A percentile compares a stretch with the other conserved stretches of the same genome.
phyloP scores from a whole-genome alignment of 2,329 filamentous ascomycete genomes.

The Phialophora macrospora region DNA sequence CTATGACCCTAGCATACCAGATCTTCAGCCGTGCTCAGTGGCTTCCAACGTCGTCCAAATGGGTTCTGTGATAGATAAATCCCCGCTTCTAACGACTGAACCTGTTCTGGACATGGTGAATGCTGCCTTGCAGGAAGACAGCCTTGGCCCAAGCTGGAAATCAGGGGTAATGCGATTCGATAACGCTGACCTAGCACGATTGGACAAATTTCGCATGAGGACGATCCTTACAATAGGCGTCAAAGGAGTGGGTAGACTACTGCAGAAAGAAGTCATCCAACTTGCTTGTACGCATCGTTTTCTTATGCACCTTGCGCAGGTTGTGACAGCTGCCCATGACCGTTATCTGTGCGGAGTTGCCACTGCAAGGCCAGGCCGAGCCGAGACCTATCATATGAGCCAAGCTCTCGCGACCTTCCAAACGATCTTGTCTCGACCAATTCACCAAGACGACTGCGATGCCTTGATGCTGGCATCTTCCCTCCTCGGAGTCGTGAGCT shows the following conservation, averaged over 20 bases:
- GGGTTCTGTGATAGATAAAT: slow-evolving; percentile 7
- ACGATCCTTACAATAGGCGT: slow-evolving; percentile 34
- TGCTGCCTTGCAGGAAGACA: slow-evolving; percentile 8
- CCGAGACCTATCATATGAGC: slow-evolving; percentile 54
- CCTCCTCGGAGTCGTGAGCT: slow-evolving; percentile 50
- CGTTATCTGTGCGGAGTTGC: slow-evolving; percentile 45
- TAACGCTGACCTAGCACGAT: slow-evolving; percentile 19
- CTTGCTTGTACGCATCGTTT: slow-evolving; percentile 49
- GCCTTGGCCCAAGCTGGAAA: neutral
- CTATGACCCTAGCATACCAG: slow-evolving; percentile 45
- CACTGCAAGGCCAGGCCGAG: slow-evolving; percentile 37
- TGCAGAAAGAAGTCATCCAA: slow-evolving; percentile 26
- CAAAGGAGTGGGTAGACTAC: slow-evolving; percentile 14
- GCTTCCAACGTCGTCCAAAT: slow-evolving; percentile 28
- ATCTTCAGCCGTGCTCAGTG: slow-evolving; percentile 38
- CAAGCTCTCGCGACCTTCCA: slow-evolving; percentile 40
- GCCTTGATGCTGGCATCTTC: slow-evolving; percentile 40
- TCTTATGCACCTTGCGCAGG: slow-evolving; percentile 60
- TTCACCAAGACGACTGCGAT: slow-evolving; percentile 27
- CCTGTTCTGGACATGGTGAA: slow-evolving; percentile 21
- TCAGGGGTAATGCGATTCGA: slow-evolving; percentile 18
- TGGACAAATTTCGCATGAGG: slow-evolving; percentile 30
- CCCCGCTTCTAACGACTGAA: slow-evolving; percentile 8
- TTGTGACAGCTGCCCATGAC: slow-evolving; percentile 61
- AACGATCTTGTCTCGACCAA: slow-evolving; percentile 20